These are phyloP conservation scores for Fraxinus floribunda DNA, from an alignment of 305 asterid genomes.

Conservation along the genomic window DNA sequence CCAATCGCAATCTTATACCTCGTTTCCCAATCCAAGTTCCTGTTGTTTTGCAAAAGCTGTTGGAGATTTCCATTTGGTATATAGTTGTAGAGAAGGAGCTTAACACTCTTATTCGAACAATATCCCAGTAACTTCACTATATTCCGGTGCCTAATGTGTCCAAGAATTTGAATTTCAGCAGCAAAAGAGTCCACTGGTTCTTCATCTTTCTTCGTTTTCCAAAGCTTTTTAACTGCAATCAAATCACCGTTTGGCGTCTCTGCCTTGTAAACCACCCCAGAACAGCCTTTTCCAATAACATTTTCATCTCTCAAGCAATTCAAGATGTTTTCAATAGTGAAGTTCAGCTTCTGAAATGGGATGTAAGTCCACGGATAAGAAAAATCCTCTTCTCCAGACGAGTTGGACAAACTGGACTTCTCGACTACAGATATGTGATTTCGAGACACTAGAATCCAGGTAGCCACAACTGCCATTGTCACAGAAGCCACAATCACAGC, in stretches of 20 bases:
- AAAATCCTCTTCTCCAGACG: constrained; percentile 58
- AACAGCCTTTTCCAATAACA: constrained; percentile 77
- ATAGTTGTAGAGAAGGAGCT: constrained; percentile 84
- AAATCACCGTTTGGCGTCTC: constrained; percentile 79
- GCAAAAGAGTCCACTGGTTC: constrained; percentile 69
- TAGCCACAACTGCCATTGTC: constrained; percentile 41
- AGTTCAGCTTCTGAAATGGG: constrained; percentile 78
- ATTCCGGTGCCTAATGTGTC: constrained; percentile 90
- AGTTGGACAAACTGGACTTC: constrained; percentile 35
- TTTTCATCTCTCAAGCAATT: constrained; percentile 76
- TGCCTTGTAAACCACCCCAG: constrained; percentile 83
- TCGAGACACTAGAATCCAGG: constrained; percentile 54
- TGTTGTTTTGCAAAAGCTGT: constrained; percentile 60
- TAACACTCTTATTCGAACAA: constrained; percentile 74
- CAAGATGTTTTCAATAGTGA: constrained; percentile 66
- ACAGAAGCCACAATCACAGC: constrained; percentile 49
- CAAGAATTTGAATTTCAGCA: constrained; percentile 93
- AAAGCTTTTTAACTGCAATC: constrained; percentile 87
- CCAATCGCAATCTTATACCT: constrained; percentile 90
- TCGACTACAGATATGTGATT: constrained; percentile 42
- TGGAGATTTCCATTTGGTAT: constrained; percentile 85
- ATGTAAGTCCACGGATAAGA: constrained; percentile 90
- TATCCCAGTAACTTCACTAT: constrained; percentile 84
- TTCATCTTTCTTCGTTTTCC: constrained; percentile 78
- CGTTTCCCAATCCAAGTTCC: constrained; percentile 88